Evolutionary conservation across 352 stramenopile genomes (phyloP).

Genomic region (Globisporangium solare): DNA sequence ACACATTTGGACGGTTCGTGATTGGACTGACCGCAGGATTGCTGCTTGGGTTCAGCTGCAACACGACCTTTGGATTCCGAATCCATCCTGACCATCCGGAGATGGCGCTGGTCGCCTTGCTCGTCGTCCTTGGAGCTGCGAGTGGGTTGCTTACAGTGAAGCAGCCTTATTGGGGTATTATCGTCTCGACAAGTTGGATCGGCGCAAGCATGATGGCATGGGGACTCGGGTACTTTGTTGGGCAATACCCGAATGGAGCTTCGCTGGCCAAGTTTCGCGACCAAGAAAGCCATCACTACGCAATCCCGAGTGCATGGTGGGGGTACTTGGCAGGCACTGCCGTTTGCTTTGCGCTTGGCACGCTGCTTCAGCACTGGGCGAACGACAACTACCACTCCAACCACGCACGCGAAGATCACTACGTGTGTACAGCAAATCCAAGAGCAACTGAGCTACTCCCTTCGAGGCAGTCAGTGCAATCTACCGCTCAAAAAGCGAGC

Average conservation of each 20-base stretch:
- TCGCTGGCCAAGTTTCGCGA: conserved; percentile 10
- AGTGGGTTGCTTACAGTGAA: conserved; percentile 7
- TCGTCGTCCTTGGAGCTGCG: not conserved
- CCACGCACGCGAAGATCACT: not conserved
- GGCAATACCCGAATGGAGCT: conserved; percentile 23
- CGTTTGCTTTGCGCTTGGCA: conserved; percentile 20
- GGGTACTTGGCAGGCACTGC: conserved; percentile 22
- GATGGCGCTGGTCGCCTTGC: not conserved
- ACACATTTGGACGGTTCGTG: conserved; percentile 17
- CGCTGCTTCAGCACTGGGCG: conserved; percentile 19
- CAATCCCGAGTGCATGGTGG: conserved; percentile 23
- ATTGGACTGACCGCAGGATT: conserved; percentile 28
- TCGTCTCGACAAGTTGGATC: conserved; percentile 27
- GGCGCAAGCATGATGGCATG: conserved; percentile 22
- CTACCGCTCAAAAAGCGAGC: not conserved
- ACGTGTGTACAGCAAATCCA: not conserved
- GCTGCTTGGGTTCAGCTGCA: conserved; percentile 25
- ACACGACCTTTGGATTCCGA: conserved; percentile 27
- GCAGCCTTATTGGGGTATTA: conserved; percentile 6
- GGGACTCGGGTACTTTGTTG: conserved; percentile 28
- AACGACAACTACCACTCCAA: too few relatives aligned
- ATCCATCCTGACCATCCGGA: conserved; percentile 16
- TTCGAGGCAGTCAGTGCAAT: not conserved
- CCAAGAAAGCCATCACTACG: conserved; percentile 4
- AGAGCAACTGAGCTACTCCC: not conserved